Base-by-base conservation (phyloP, 495 filamentous ascomycete genomes). In the Glutinoglossum americanum region DNA sequence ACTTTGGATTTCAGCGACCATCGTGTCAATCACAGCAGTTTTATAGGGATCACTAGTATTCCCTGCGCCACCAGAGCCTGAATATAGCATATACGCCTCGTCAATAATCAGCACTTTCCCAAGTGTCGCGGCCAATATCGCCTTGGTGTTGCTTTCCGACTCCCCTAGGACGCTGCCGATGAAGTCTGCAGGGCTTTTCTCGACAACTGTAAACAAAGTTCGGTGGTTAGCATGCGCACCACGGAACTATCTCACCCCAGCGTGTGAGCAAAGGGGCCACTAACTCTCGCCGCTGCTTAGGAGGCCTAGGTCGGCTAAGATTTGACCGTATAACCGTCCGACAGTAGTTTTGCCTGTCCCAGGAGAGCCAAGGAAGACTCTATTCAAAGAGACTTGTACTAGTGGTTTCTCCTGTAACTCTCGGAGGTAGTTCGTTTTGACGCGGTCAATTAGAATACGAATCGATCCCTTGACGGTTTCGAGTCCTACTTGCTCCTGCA, bases 1-100 rank as follows among this genome's bases (percentile, higher is more conserved):
- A 61, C 79, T 84, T 56, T 90, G 87, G 0, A 93, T 79, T 58
- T 92, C 83, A 0, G 85, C 83, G 1, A 90, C 86, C n/a, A 92
- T 81, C 4, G 87, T 90, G 57, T 87, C 82, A 5, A 85, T 69
- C 9, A 86, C 79, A 8, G 80, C 81, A 1, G 73, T 79, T 61
- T 76, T 81, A 70, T 72, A 88, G 0, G 66, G 62, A 61, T 88
- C 81, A 58, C 28, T 57, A n/a, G 57, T 49, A 3, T 59, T 30
- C n/a, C 63, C 64, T 32, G 54, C 57, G 15, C 61, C 62, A 33
- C 63, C 58, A 4, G 57, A 64, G 28, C 71, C 71, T 1, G 63
- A 57, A 57, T 68, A 73, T 0, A 82, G 68, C 60, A 71, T 74
- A 58, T 89, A 87, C 0, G 82, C 83, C 61, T 89, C 84, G 60